A percentile compares a stretch with the other conserved stretches of the same genome.
Evolutionary conservation across 352 stramenopile species (phyloP).

Genomic region (Phytophthora idaei): DNA sequence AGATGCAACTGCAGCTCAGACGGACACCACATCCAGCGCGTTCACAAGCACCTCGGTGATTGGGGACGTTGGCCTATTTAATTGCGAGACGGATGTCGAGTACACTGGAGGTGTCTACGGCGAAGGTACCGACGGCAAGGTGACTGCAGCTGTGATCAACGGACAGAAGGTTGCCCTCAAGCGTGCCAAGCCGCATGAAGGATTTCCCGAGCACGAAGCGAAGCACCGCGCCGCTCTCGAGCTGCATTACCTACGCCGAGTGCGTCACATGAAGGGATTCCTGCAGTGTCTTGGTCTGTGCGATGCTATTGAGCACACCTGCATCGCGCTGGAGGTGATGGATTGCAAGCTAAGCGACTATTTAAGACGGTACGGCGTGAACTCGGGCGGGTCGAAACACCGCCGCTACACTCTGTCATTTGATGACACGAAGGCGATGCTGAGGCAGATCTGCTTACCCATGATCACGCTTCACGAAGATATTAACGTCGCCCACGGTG

Average conservation of each 20-base stretch:
- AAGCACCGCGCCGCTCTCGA: constrained; percentile 81
- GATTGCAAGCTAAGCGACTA: constrained; percentile 90
- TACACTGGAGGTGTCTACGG: constrained; percentile 84
- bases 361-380: constrained; percentile 67
- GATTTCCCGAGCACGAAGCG: constrained; percentile 75
- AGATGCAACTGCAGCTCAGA: constrained; percentile 3
- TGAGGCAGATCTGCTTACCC: constrained; percentile 76
- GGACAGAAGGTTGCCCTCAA: constrained; percentile 87
- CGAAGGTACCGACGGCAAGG: constrained; percentile 85
- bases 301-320: constrained; percentile 85
- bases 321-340: constrained; percentile 88
- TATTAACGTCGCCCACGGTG: constrained; percentile 79
- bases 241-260: constrained; percentile 79
- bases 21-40: constrained; percentile 17
- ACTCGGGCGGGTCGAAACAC: constrained; percentile 44
- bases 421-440: constrained; percentile 56
- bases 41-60: constrained; percentile 87
- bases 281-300: constrained; percentile 83
- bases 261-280: constrained; percentile 78
- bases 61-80: constrained; percentile 85
- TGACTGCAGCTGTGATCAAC: constrained; percentile 74
- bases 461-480: constrained; percentile 85
- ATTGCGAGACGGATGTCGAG: constrained; percentile 81
- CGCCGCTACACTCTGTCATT: constrained; percentile 67
- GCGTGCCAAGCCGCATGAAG: constrained; percentile 77